Conservation (phyloP, 139 green algal species). For the Chlorella sp. region DNA sequence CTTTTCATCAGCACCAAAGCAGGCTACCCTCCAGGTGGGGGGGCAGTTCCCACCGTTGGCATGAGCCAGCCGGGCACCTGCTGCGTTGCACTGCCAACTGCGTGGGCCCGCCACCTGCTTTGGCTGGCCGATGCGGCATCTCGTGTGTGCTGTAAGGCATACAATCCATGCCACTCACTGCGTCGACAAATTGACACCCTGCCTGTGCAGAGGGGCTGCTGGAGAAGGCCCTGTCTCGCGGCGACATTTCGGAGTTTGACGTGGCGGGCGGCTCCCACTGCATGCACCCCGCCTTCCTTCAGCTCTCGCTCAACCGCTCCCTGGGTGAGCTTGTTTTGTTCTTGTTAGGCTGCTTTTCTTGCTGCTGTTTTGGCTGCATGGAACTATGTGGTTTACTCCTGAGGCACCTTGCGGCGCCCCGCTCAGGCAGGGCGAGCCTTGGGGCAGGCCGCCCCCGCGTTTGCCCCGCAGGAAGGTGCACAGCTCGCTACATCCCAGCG, state of each 20-base stretch:
- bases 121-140: not conserved
- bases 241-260: constrained; percentile 11
- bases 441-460: too few relatives aligned
- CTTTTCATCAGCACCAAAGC: constrained; percentile 81
- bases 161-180: not conserved
- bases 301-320: constrained; percentile 52
- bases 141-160: not conserved
- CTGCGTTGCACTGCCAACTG: too few relatives aligned
- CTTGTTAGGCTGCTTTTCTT: not conserved
- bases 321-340: constrained; percentile 18
- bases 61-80: too few relatives aligned
- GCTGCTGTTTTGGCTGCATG: not conserved
- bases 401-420: too few relatives aligned
- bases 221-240: not conserved
- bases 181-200: not conserved
- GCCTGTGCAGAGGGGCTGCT: constrained; percentile 13
- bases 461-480: too few relatives aligned
- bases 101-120: too few relatives aligned
- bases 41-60: too few relatives aligned
- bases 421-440: too few relatives aligned
- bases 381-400: too few relatives aligned
- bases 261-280: constrained; percentile 56
- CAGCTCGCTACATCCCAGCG: too few relatives aligned
- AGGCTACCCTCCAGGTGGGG: constrained; percentile 46
- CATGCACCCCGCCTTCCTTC: constrained; percentile 62